Conservation (phyloP, 495 filamentous ascomycete species). For the Penicillium roqueforti region DNA sequence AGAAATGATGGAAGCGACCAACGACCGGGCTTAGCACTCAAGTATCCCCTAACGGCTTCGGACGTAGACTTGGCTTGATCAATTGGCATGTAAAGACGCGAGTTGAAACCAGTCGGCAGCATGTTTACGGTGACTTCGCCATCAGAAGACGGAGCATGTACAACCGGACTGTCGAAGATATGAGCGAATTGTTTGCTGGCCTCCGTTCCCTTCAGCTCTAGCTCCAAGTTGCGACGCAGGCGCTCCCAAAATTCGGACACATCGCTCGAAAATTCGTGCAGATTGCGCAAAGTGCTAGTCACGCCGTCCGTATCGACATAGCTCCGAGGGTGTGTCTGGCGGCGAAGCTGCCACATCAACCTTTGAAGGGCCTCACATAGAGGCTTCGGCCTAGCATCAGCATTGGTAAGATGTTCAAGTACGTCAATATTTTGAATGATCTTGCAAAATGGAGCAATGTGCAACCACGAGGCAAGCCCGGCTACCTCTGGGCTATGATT, state of each 20-base stretch:
- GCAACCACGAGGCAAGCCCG: conserved; percentile 54
- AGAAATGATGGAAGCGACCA: conserved; percentile 49
- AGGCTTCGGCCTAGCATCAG: conserved; percentile 49
- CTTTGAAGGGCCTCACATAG: conserved; percentile 46
- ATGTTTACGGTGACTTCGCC: conserved; percentile 23
- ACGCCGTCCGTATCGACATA: conserved; percentile 45
- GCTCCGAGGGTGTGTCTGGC: conserved; percentile 32
- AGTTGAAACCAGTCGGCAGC: conserved; percentile 39
- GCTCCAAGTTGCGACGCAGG: conserved; percentile 47
- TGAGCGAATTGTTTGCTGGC: conserved; percentile 36
- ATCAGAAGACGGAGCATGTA: neutral
- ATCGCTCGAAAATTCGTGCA: conserved; percentile 43
- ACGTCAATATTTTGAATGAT: conserved; percentile 50
- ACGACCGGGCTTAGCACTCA: conserved; percentile 32
- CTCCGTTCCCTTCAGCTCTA: conserved; percentile 47
- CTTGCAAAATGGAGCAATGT: conserved; percentile 55
- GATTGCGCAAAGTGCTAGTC: conserved; percentile 39
- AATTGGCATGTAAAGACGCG: conserved; percentile 36
- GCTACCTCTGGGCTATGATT: conserved; percentile 50
- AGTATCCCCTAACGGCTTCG: conserved; percentile 30
- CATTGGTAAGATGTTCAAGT: conserved; percentile 47
- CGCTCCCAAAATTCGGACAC: conserved; percentile 54
- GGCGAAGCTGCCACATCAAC: conserved; percentile 41
- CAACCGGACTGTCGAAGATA: conserved; percentile 43
- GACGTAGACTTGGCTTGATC: conserved; percentile 33